Base-by-base conservation (phyloP, 805 yeast genomes). In the Sugiyamaella marilandica region DNA sequence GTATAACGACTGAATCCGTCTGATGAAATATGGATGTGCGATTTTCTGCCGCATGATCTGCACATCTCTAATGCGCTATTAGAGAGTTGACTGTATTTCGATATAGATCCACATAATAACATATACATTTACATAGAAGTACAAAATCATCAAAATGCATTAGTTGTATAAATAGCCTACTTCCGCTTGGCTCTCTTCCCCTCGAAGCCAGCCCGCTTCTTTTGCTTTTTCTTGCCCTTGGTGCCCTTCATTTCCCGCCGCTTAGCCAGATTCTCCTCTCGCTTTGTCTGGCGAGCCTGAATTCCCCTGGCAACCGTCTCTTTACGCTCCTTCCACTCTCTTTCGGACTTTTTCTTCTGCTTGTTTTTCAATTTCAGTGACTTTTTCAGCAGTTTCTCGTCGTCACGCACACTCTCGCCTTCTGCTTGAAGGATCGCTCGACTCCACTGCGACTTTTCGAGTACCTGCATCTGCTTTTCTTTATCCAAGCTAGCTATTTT, bases 261-360 rank as follows among this genome's bases (percentile, higher is more conserved):
- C 46, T 87, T 82, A 66, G 84, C 83, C 67, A 94, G 75, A 66
- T 94, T 94, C 62, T 89, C 96, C 63, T 91, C 96, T 69, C 98
- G 82, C 76, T 94, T 85, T 73, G 89, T 87, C 57, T 80, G 82
- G 63, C 85, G 85, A 14, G 84, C 87, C 46, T 82, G 77, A 49
- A 86, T 83, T 36, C 84, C 83, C 60, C 84, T 87, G 54, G 81
- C 80, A 11, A 94, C 96, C 35, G 78, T 78, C 61, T 84, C 86
- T 66, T 87, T 84, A 59, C 99, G 81, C 49, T 92, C 97, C 59
- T 74, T 79, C 99, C 99, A 94, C 69, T 92, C 96, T 49, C 81
- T 74, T 63, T 89, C 96, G 53, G 95, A 85, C 74, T 84, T 87
- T 64, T 87, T 79, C 75, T 94, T 94, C 65, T 79, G 78, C 56